Evolutionary conservation across 2,329 filamentous ascomycete genomes (phyloP).

Genomic region (Fusarium sp.): DNA sequence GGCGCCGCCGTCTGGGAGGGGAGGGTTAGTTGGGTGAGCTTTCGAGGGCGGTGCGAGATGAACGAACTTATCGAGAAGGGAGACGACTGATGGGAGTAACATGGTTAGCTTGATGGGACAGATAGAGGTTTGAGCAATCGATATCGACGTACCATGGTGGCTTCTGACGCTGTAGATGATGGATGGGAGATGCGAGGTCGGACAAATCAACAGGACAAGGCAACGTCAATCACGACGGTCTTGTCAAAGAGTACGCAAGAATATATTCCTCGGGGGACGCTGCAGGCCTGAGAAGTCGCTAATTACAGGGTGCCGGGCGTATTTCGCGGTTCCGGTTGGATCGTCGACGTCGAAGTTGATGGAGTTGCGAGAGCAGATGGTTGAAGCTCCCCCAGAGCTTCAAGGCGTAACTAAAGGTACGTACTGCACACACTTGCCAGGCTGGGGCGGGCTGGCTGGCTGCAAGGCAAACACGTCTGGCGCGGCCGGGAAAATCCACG

Average conservation of each 20-base stretch:
- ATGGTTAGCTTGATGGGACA: slow-evolving; percentile 40
- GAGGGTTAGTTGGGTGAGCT: slow-evolving; percentile 26
- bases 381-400: slow-evolving; percentile 39
- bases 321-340: slow-evolving; percentile 2
- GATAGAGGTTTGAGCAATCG: neutral
- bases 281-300: slow-evolving; percentile 4
- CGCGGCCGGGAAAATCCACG: slow-evolving; percentile 47
- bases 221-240: slow-evolving; percentile 36
- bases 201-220: slow-evolving; percentile 23
- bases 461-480: slow-evolving; percentile 56
- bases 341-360: slow-evolving; percentile 33
- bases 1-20: slow-evolving; percentile 76
- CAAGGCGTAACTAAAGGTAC: slow-evolving; percentile 33
- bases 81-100: slow-evolving; percentile 67
- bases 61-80: slow-evolving; percentile 93
- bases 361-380: slow-evolving; percentile 31
- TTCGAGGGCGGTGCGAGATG: slow-evolving; percentile 5
- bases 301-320: slow-evolving; percentile 16
- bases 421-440: slow-evolving; percentile 22
- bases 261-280: neutral
- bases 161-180: slow-evolving; percentile 25
- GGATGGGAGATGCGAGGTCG: slow-evolving; percentile 34
- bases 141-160: slow-evolving; percentile 44
- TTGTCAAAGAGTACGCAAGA: slow-evolving; percentile 11
- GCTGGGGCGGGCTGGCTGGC: slow-evolving; percentile 11